These are phyloP conservation scores for Cymbidium sinense DNA, from an alignment of 106 monocot species.

Conservation along the genomic window DNA sequence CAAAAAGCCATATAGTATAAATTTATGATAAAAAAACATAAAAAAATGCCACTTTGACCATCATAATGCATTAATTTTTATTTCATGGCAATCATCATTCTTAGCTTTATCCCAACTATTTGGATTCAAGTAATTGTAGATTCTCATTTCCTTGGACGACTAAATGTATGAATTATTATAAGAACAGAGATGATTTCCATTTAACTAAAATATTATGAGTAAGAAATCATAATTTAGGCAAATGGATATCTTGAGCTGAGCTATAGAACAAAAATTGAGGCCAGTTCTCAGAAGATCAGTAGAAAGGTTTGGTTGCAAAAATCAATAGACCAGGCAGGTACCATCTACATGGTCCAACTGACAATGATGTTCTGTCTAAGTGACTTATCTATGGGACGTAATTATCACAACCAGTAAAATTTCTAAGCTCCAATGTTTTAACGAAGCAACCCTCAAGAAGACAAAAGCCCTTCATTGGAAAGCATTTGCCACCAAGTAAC, in stretches of 20 bases:
- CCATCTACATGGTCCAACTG: not conserved
- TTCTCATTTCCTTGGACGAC: no score
- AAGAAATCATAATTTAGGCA: not conserved
- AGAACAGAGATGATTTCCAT: not conserved
- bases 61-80: no score
- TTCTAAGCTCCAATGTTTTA: not conserved
- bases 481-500: not conserved
- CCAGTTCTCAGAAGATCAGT: no score
- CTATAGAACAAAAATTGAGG: not conserved
- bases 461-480: not conserved
- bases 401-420: not conserved
- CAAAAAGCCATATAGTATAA: no score
- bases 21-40: no score
- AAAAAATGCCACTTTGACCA: no score
- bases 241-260: not conserved
- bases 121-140: no score
- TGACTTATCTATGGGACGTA: not conserved
- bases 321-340: not conserved
- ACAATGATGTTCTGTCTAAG: not conserved
- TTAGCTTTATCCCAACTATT: no score
- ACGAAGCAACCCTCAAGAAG: not conserved
- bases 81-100: no score
- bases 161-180: no score
- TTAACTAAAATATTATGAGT: not conserved
- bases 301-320: not conserved